Evolutionary conservation across 2,329 filamentous ascomycete species (phyloP), one percentile per base, ranked within the genome.

Genomic region (Verticillium tricorpus): DNA sequence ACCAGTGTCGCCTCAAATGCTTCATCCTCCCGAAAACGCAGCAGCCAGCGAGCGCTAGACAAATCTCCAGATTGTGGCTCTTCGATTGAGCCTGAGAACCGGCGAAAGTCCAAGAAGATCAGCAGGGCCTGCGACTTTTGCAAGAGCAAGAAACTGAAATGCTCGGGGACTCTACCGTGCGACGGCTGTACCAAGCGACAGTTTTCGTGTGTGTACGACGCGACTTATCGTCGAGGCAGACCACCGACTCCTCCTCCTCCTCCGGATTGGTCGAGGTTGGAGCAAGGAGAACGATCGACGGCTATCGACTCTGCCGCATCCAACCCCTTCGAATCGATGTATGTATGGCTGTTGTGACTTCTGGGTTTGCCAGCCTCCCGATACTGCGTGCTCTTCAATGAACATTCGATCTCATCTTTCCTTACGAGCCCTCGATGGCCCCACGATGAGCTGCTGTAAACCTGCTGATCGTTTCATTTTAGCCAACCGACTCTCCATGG

Each of bases 111-210:
- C 25, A 65, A 71, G 39, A 78, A 77, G 64, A 73, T 76, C 5
- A 75, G 70, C 58, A 67, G 73, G 17, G 75, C 75, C 15, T 77
- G 76, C 61, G 76, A 77, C 60, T 67, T 69, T 34, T 77, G 76
- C 69, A 77, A 77, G 65, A 31, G 67, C 11, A 73, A 73, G 61
- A 77, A 77, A 62, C 65, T 73, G 15, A 74, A 71, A 67, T 77
- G 76, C 59, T 63, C 64, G n/a, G 76, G 76, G 0, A 76, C 72
- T 0, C 60, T 73, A 22, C 76, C 76, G 1, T 77, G 76, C 61
- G 62, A 69, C 1, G 66, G 67, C 1, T 77, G 75, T 54, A 66
- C 66, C 0, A 69, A 67, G 55, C 72, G 69, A 40, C 60, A 61
- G 1, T 60, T 73, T 7, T 58, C 66, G 1, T 77, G 75, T 45